Conservation (phyloP, 1,139 yeast species). For the Hemisphaericaspora lyxosophila region DNA sequence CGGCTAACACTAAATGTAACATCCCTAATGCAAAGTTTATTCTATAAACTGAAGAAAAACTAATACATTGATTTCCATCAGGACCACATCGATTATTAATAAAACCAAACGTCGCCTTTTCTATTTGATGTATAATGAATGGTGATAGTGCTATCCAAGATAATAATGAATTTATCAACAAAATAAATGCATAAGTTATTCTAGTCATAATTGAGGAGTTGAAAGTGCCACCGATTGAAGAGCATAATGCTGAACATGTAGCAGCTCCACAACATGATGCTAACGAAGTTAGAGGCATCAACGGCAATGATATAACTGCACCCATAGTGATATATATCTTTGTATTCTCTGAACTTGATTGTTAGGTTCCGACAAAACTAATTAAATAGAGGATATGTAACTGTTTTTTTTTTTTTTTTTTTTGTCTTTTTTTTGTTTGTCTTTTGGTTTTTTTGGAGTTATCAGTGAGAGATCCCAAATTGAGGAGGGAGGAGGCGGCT, state of each 20-base stretch:
- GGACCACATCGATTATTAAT: slow-evolving; percentile 63
- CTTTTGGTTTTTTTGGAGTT: no score
- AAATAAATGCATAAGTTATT: slow-evolving; percentile 76
- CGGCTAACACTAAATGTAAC: slow-evolving; percentile 72
- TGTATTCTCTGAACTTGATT: no score
- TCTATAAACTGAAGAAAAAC: slow-evolving; percentile 91
- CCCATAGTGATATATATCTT: no score
- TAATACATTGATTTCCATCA: slow-evolving; percentile 82
- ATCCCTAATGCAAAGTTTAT: slow-evolving; percentile 85
- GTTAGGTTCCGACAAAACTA: no score
- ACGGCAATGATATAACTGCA: slow-evolving; percentile 72
- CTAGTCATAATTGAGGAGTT: slow-evolving; percentile 68
- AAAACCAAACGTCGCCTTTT: slow-evolving; percentile 68
- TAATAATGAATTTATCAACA: slow-evolving; percentile 72
- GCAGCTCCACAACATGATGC: slow-evolving; percentile 89
- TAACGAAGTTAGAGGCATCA: slow-evolving; percentile 56
- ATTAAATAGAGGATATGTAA: no score
- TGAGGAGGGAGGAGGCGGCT: no score
- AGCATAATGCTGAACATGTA: slow-evolving; percentile 67
- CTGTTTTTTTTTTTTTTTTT: no score
- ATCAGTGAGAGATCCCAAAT: no score
- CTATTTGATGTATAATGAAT: slow-evolving; percentile 74
- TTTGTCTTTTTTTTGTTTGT: no score
- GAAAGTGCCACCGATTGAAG: slow-evolving; percentile 60
- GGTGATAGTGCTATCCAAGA: slow-evolving; percentile 93